Base-by-base conservation (phyloP, 2,329 filamentous ascomycete genomes). In the Akanthomyces muscarius region DNA sequence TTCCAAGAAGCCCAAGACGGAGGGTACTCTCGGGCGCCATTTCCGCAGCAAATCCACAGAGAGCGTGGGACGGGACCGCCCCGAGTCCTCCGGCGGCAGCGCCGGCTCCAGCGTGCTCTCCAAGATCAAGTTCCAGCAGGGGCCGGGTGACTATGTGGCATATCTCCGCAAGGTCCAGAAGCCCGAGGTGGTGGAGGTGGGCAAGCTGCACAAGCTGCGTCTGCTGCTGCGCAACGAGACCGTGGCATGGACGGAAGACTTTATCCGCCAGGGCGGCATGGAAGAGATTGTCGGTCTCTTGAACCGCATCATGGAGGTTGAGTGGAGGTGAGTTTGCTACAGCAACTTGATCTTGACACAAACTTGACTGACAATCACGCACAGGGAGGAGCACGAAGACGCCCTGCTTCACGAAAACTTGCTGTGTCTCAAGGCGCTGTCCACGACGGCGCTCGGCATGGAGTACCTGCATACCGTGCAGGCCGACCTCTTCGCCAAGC, bases 351-450 rank as follows among this genome's bases (percentile, higher is more conserved):
- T 61, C 61, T 56, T 10, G 28, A 45, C 4, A 21, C 13, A 33
- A 38, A 65, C 68, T 62, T 65, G 55, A 52, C 67, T 70, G 64
- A 72, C 66, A 5, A 54, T 21, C 4, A 5, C 18, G 28, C 61
- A 64, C 68, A 92, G 91, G 71, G 95, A 97, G 81, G 95, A 98
- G 70, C 94, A 98, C 71, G 95, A 98, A 76, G 95, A 98, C 72
- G 89, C 89, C 11, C 82, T 99, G 44, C 83, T 99, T 7, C 94
- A 98, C 71, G 95, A 99, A 76, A 89, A 92, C 36, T 81, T 99
- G 56, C 84, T 97, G 50, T 98, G 95, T 71, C 83, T 99, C 67
- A 99, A 99, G 76, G 95, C 91, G 0, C 83, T 98, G 3, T 96
- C 92, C 72, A 99, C 95, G 1, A 97, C 94, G 1, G 92, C 91